phyloP scores from a whole-genome alignment of 2,329 filamentous ascomycete genomes.

The Nectriaceae sp. region DNA sequence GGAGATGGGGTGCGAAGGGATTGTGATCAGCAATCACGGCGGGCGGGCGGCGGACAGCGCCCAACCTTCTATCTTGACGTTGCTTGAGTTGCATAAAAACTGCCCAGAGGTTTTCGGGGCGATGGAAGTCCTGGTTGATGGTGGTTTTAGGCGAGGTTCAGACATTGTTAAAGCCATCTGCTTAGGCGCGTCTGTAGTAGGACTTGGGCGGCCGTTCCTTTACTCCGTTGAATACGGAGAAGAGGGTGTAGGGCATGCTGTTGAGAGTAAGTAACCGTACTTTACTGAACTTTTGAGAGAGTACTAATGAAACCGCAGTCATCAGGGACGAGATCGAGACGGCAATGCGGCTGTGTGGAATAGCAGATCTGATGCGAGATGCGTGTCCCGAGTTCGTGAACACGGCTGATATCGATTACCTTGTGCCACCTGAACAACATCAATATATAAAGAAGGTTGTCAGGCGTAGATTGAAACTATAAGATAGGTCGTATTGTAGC shows the following conservation, averaged over 20 bases:
- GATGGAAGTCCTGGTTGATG: conserved; percentile 65
- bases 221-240: conserved; percentile 63
- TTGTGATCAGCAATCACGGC: conserved; percentile 72
- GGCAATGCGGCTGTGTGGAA: conserved; percentile 66
- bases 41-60: conserved; percentile 56
- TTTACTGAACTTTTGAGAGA: too few relatives aligned
- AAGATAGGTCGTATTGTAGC: too few relatives aligned
- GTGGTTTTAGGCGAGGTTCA: conserved; percentile 64
- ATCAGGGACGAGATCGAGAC: conserved; percentile 64
- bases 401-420: too few relatives aligned
- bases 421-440: too few relatives aligned
- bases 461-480: too few relatives aligned
- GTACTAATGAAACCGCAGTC: conserved; percentile 8
- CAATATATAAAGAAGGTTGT: too few relatives aligned
- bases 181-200: conserved; percentile 64
- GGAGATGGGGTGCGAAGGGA: conserved; percentile 63
- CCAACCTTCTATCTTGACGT: conserved; percentile 56
- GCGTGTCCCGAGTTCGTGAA: too few relatives aligned
- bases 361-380: too few relatives aligned
- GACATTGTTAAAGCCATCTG: conserved; percentile 70
- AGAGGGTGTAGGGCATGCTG: conserved; percentile 54
- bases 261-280: conserved; percentile 50
- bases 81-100: conserved; percentile 64
- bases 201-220: conserved; percentile 62
- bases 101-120: conserved; percentile 61